Conservation (phyloP, 306 rosid species). For the Sechiopsis laciniata region DNA sequence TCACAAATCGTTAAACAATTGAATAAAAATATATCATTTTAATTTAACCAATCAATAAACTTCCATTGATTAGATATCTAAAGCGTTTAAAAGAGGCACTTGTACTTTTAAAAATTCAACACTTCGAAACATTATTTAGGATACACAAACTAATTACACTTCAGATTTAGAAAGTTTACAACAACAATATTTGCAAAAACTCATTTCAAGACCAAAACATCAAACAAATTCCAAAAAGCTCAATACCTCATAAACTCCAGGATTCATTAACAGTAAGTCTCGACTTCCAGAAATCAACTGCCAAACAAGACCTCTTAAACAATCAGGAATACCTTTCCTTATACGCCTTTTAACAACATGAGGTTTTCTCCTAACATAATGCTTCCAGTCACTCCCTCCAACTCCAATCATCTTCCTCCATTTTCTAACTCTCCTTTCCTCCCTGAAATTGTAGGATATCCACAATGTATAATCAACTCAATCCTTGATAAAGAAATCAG, state of each 20-base stretch:
- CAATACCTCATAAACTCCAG: constrained; percentile 94
- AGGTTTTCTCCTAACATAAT: constrained; percentile 77
- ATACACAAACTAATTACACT: neutral
- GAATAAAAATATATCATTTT: neutral
- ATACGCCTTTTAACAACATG: constrained; percentile 89
- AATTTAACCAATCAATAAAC: neutral
- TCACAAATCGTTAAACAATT: neutral
- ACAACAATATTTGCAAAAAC: neutral
- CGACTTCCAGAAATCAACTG: constrained; percentile 97
- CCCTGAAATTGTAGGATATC: constrained; percentile 43
- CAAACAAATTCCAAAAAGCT: constrained; percentile 21
- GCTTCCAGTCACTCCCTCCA: constrained; percentile 98
- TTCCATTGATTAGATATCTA: neutral
- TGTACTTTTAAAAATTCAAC: neutral
- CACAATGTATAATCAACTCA: constrained; percentile 22
- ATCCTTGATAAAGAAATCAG: neutral
- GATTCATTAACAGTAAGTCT: constrained; percentile 92
- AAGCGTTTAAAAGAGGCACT: neutral
- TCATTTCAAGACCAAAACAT: neutral
- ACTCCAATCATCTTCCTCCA: constrained; percentile 57
- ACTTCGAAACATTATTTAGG: constrained; percentile 1
- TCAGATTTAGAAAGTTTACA: constrained; percentile 8
- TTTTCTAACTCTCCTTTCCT: constrained; percentile 79
- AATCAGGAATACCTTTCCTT: constrained; percentile 98
- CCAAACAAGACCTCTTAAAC: constrained; percentile 97